Base-by-base conservation (phyloP, 495 filamentous ascomycete genomes). In the Hapsidospora chrysogenum region DNA sequence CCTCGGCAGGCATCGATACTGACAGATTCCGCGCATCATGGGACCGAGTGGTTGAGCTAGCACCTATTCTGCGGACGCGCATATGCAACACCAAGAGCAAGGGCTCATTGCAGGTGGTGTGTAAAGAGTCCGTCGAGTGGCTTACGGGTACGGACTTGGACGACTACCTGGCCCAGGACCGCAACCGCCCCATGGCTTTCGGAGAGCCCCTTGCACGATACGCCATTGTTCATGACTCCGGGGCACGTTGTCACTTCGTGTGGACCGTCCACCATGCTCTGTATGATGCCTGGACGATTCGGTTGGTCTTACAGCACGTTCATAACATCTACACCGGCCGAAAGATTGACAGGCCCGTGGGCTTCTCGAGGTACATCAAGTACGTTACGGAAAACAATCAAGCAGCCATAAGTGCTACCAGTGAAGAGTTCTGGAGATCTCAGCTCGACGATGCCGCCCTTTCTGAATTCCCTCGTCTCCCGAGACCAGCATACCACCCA, bases 41-140 rank as follows among this genome's bases (percentile, higher is more conserved):
- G n/a, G 29, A 40, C 3, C 40, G 44, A 4, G 39, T 48, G 11
- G 57, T 49, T 16, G 62, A 65, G 35, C 53, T 64, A 10, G 57
- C 30, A 5, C 17, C 36, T 2, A 17, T 32, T 15, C 27, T 50
- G 7, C 14, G 30, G 9, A 32, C 30, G 9, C 30, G 30, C 6
- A 4, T 32, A 6, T 16, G 10, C 14, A 10, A 32, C 10, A 16
- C 21, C 3, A 16, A 16, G 1, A n/a, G 14, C n/a, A 16, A 11
- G 7, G 30, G 30, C 8, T 14, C 21, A 18, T 4, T 13, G 2
- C 30, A 32, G n/a, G 30, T 32, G 9, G 16, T 32, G 18, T 10
- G 18, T 1, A 10, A 32, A 6, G 30, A 32, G 15, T 9, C 10
- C 4, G 14, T 17, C 3, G 4, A 11, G 0, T 32, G 16, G 30